Base-by-base conservation (phyloP, 331 rosid genomes). In the Quercus tomentella region DNA sequence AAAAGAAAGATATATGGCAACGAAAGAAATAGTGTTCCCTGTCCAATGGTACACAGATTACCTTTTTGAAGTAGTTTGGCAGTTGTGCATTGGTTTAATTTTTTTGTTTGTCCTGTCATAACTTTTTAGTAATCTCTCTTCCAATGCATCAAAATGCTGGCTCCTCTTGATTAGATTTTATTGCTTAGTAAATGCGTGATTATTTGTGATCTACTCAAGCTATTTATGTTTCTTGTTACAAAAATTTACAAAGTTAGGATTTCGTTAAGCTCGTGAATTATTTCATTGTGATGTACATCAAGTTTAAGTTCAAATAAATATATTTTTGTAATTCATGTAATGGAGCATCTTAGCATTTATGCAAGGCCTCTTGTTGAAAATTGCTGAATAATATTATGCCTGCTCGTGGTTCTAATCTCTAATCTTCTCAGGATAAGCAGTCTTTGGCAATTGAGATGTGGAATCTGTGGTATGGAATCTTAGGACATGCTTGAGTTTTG, bases 131-230 rank as follows among this genome's bases (percentile, higher is more conserved):
- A 18, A 84, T 83, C 33, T 69, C 78, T 79, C 74, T 65, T 90
- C 91, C 89, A 89, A 84, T 81, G 86, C 79, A 85, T 81, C 28
- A 76, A 82, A 81, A 85, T 78, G 81, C 83, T 77, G 12, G 70
- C 85, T 73, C 17, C 30, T 23, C 8, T 30, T 63, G 70, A 28
- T 63, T 78, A 45, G 30, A 65, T 73, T 56, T 1, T 65, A 31
- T 77, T 63, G 72, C 62, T 71, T 72, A 41, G 79, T 71, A 23
- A 22, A 79, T 31, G 76, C 57, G 67, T 57, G 52, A 52, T 76
- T 68, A 81, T 77, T 23, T 66, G 43, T 75, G 79, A 63, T 49
- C 55, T 70, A 49, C 74, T 51, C 28, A 11, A 2, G 16, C 55
- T 73, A 15, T 79, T 52, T 43, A 35, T 63, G 58, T 58, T 76